Evolutionary conservation across 2,329 filamentous ascomycete genomes (phyloP).

Genomic region (Hymenoscyphus linearis): DNA sequence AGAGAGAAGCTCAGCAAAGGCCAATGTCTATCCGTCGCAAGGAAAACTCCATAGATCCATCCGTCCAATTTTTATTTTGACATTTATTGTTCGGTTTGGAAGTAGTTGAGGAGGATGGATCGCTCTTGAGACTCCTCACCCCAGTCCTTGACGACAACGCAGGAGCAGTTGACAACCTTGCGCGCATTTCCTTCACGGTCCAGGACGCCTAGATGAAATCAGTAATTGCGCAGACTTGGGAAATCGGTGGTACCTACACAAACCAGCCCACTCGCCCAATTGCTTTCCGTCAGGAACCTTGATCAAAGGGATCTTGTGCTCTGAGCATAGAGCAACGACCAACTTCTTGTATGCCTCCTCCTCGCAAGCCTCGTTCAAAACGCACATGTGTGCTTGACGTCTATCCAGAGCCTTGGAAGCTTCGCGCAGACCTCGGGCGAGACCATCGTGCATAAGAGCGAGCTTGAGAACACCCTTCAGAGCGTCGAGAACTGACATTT

Average conservation of each 20-base stretch:
- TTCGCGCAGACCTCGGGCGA: conserved; percentile 96
- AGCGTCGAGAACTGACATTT: conserved; percentile 97
- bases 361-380: conserved; percentile 99
- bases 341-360: conserved; percentile 99
- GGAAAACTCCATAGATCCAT: conserved; percentile 25
- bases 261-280: conserved; percentile 98
- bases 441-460: conserved; percentile 98
- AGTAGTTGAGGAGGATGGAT: conserved; percentile 99
- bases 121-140: conserved; percentile 99
- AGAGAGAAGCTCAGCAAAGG: conserved; percentile 23
- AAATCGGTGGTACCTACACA: conserved; percentile 66
- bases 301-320: conserved; percentile 99
- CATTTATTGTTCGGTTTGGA: conserved; percentile 80
- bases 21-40: conserved; percentile 28
- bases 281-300: conserved; percentile 99
- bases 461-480: conserved; percentile 99
- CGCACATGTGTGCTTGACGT: conserved; percentile 99
- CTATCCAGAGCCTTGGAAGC: conserved; percentile 98
- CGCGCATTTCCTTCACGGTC: conserved; percentile 99
- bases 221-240: conserved; percentile 13
- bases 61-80: conserved; percentile 17
- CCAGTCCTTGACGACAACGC: conserved; percentile 99
- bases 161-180: conserved; percentile 99
- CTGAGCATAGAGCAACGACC: conserved; percentile 94
- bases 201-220: conserved; percentile 67